Percentiles rank a stretch among this genome's conserved stretches.
phyloP scores from a whole-genome alignment of 768 basidiomycete species.

The Leucogyrophana mollusca region DNA sequence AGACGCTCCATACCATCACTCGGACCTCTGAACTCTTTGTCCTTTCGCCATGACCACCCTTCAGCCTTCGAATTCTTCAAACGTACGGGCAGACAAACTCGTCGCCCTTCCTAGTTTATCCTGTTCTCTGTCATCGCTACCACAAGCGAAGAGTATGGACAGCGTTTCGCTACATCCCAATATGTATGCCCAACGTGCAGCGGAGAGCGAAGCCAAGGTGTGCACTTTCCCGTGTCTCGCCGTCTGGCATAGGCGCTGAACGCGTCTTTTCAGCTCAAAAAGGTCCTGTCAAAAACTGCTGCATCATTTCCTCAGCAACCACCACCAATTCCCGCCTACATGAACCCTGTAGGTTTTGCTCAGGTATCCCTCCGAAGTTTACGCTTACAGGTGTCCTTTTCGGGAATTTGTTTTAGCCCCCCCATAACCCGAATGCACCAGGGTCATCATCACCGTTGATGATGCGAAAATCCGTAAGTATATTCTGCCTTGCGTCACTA shows the following conservation, averaged over 20 bases:
- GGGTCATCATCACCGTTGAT: slow-evolving; percentile 46
- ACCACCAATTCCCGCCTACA: slow-evolving; percentile 30
- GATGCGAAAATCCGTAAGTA: slow-evolving; percentile 54
- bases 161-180: slow-evolving; percentile 64
- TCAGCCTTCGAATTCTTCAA: slow-evolving; percentile 29
- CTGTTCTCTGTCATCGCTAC: slow-evolving; percentile 63
- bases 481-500: neutral
- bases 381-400: slow-evolving; percentile 9
- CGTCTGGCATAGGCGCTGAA: slow-evolving; percentile 1
- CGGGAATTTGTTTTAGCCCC: slow-evolving; percentile 26
- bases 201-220: slow-evolving; percentile 78
- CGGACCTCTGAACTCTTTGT: slow-evolving; percentile 11
- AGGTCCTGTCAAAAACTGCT: slow-evolving; percentile 56
- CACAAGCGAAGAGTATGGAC: slow-evolving; percentile 69
- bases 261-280: slow-evolving; percentile 48
- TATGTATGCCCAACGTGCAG: slow-evolving; percentile 66
- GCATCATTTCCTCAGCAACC: slow-evolving; percentile 33
- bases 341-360: slow-evolving; percentile 34
- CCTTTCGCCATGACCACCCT: slow-evolving; percentile 35
- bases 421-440: slow-evolving; percentile 34
- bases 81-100: slow-evolving; percentile 49
- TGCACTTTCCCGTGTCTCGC: slow-evolving; percentile 8
- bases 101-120: slow-evolving; percentile 75
- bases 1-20: slow-evolving; percentile 5
- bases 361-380: slow-evolving; percentile 1